Percentiles rank a stretch among this genome's conserved stretches.
Conservation (phyloP, 1,284 basidiomycete species). For the Gymnopus androsaceus region DNA sequence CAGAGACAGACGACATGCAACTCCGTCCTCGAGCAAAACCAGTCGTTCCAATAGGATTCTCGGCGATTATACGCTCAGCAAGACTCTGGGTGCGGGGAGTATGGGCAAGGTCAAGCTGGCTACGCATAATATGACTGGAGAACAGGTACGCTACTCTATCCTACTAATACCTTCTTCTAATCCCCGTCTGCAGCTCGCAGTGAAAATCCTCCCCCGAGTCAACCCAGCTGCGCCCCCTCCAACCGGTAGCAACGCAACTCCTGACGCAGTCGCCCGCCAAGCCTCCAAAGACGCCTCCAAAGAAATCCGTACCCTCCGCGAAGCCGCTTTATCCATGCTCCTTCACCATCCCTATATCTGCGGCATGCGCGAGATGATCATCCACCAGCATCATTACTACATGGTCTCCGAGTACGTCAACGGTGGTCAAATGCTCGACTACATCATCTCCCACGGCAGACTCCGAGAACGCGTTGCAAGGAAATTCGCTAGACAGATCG, state of each 20-base stretch:
- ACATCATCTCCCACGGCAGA: constrained; percentile 98
- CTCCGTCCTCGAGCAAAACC: constrained; percentile 30
- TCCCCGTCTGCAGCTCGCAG: constrained; percentile 72
- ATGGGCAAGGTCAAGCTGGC: constrained; percentile 99
- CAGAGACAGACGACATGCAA: constrained; percentile 18
- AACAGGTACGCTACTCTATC: constrained; percentile 71
- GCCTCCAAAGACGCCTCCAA: constrained; percentile 92
- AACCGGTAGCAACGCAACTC: constrained; percentile 48
- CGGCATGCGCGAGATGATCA: constrained; percentile 98
- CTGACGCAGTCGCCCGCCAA: constrained; percentile 69
- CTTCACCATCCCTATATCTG: constrained; percentile 98
- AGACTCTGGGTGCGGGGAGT: constrained; percentile 95
- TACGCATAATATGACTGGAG: constrained; percentile 84
- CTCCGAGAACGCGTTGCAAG: constrained; percentile 92
- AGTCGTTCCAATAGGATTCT: constrained; percentile 64
- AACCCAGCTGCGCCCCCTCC: constrained; percentile 52
- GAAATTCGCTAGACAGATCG: constrained; percentile 97
- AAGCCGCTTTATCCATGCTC: constrained; percentile 91
- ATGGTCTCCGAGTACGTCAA: constrained; percentile 99
- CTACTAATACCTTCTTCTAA: constrained; percentile 9
- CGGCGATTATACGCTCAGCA: constrained; percentile 95
- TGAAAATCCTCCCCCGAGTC: constrained; percentile 95
- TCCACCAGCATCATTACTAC: constrained; percentile 96
- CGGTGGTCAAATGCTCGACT: constrained; percentile 99
- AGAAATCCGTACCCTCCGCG: constrained; percentile 93